Base-by-base conservation (phyloP, 2,329 filamentous ascomycete species). In the Diatrype stigma region DNA sequence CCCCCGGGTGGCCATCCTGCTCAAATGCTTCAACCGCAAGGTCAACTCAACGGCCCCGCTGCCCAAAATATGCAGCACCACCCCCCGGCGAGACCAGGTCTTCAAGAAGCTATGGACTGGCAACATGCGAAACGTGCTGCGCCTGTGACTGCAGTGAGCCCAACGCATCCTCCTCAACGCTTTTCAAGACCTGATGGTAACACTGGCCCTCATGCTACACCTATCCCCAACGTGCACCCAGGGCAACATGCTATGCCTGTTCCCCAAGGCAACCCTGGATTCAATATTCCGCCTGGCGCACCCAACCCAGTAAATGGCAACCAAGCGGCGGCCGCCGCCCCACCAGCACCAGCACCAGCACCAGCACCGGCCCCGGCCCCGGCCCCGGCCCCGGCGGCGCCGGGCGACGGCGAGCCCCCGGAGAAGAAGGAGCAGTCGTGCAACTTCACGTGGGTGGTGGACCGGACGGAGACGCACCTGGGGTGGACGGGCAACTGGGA, bases 401-500 rank as follows among this genome's bases (percentile, higher is more conserved):
- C 37, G 21, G 26, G 22, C 12, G 40, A 40, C 19, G 30, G 52
- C 3, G 48, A 34, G n/a, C 40, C 47, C 11, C 16, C 48, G 8
- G 50, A 55, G 38, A 47, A 46, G 4, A 48, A 42, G 22, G 56
- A 60, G 32, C 14, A 12, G n/a, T 21, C 51, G 14, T 50, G 51
- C 26, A 52, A 60, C 42, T 56, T 50, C 28, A 56, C 50, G 6
- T 58, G 51, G 51, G 48, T 54, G 11, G 23, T 60, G 10, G 54
- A 58, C 38, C 47, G 48, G 26, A 51, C 54, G 8, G 56, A 58
- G 40, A 50, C 48, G 7, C 51, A 58, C n/a, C 48, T 61, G 8
- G 56, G 56, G 2, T 57, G 55, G 49, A 61, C 49, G 6, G 59
- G 53, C 23, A 51, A 53, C n/a, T 54, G 48, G 32, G 51, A 58